Base-by-base conservation (phyloP, 1,284 basidiomycete species). In the Boletus albobrunnescens region DNA sequence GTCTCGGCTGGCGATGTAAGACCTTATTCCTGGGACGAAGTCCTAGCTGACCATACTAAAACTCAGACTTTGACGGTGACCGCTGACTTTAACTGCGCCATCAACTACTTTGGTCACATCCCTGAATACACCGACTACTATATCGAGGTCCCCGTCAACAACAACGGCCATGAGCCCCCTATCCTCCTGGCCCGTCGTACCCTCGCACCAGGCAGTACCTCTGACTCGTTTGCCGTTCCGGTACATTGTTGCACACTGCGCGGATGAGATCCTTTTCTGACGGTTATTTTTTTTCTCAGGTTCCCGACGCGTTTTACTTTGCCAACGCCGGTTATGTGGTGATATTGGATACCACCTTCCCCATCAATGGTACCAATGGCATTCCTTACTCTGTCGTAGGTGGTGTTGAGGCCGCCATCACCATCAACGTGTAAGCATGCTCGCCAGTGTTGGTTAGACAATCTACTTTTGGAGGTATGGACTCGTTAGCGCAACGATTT, bases 81-180 rank as follows among this genome's bases (percentile, higher is more conserved):
- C 8, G 46, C 62, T 5, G 47, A 68, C 47, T 65, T 65, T 7
- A 56, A n/a, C 16, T 65, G 63, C 9, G 61, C 67, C 35, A 45
- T 57, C 47, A 51, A 53, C 20, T 13, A 3, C 36, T 59, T 57
- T n/a, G 49, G 47, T 13, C 17, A 43, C 23, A 26, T 42, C 11
- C 67, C 63, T 6, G 36, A 56, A 49, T 65, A 46, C 48, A 65
- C 53, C 42, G 63, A 65, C 48, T 65, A 67, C 47, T 68, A 69
- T 26, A 60, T 65, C n/a, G 60, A 62, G 37, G 67, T 67, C 13
- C 52, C 64, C 4, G 41, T 30, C 24, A 60, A 64, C 37, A 65
- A 65, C 54, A 65, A 60, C 19, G 63, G 67, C 13, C 2, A 60
- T 28, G 67, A 65, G 22, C 60, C 67, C 28, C 58, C 58, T 4